These are phyloP conservation scores for Epichloe festucae DNA, from an alignment of 2,329 filamentous ascomycete genomes.

Conservation along the genomic window DNA sequence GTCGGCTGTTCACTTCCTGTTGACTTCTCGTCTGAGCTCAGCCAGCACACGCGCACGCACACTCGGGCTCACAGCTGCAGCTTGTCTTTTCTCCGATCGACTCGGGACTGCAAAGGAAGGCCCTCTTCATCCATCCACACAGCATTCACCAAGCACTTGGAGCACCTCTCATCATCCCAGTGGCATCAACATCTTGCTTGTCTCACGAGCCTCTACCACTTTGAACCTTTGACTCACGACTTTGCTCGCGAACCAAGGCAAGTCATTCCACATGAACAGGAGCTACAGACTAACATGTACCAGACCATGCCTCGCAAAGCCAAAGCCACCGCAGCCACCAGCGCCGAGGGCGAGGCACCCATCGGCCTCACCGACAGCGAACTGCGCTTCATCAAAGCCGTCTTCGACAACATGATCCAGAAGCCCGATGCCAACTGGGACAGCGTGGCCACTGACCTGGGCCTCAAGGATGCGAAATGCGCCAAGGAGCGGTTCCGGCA, in stretches of 20 bases:
- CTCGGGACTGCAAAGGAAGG: too few species aligned
- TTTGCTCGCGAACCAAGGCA: too few species aligned
- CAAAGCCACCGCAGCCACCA: neutral
- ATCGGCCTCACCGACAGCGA: slow-evolving; percentile 21
- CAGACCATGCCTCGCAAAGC: slow-evolving; percentile 4
- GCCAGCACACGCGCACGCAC: too few species aligned
- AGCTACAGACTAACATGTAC: neutral
- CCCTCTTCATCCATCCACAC: too few species aligned
- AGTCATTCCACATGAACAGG: too few species aligned
- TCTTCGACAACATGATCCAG: slow-evolving; percentile 28
- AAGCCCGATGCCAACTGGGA: slow-evolving; percentile 30
- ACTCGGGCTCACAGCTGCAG: too few species aligned
- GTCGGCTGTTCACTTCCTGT: neutral
- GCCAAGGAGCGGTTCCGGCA: slow-evolving; percentile 29
- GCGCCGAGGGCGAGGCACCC: slow-evolving; percentile 10
- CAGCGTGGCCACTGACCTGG: slow-evolving; percentile 21
- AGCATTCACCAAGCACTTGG: too few species aligned
- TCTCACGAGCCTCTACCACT: too few species aligned
- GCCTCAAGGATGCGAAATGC: slow-evolving; percentile 28
- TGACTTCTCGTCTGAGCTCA: neutral
- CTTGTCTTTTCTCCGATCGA: too few species aligned
- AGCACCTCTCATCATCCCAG: too few species aligned
- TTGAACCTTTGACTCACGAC: too few species aligned
- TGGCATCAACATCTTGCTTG: too few species aligned
- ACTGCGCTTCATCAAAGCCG: slow-evolving; percentile 25